These are phyloP conservation scores for Thalassiosira profunda DNA, from an alignment of 108 stramenopile species.

Conservation along the genomic window DNA sequence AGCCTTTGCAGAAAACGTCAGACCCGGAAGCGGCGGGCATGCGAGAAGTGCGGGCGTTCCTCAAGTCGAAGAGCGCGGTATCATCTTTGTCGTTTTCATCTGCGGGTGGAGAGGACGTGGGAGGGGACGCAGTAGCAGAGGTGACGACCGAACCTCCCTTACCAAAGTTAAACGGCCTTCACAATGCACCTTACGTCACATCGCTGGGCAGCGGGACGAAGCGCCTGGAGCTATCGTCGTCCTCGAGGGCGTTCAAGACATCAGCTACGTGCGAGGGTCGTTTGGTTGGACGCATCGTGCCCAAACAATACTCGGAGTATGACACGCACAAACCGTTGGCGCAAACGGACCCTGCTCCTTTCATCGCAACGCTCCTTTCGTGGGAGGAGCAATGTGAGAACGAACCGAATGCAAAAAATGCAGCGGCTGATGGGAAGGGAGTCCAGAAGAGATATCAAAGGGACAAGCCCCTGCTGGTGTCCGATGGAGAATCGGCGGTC, in stretches of 20 bases:
- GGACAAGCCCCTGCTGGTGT: neutral
- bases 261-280: conserved; percentile 21
- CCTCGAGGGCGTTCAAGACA: neutral
- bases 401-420: too few relatives aligned
- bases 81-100: conserved; percentile 20
- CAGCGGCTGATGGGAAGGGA: neutral
- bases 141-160: neutral
- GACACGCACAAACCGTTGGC: conserved; percentile 16
- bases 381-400: neutral
- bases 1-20: too few relatives aligned
- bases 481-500: conserved; percentile 12
- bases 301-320: conserved; percentile 17
- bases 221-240: neutral
- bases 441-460: neutral
- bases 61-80: conserved; percentile 9
- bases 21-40: neutral
- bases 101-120: conserved; percentile 3
- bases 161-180: neutral
- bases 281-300: conserved; percentile 36
- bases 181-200: neutral
- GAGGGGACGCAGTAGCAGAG: neutral
- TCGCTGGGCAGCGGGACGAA: neutral
- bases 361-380: neutral
- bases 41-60: conserved; percentile 12
- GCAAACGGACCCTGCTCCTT: conserved; percentile 11